Percentiles rank a stretch among this genome's conserved stretches.
Conservation (phyloP, 2,329 filamentous ascomycete species). For the Elsinoe necatrix region DNA sequence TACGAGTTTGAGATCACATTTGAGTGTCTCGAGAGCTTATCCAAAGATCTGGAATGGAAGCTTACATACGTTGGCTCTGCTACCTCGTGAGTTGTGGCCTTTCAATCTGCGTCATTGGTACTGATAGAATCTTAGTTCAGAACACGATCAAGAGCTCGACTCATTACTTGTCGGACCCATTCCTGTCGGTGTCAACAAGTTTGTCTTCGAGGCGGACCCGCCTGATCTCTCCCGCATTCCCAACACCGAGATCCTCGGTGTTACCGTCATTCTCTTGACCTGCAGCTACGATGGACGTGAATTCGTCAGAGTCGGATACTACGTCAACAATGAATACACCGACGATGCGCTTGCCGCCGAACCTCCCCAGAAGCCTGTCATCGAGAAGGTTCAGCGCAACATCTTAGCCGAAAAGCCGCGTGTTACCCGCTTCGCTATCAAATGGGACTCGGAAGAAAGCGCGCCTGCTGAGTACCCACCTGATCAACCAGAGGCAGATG, state of each 20-base stretch:
- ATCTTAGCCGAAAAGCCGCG: slow-evolving; percentile 94
- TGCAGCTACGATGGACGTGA: slow-evolving; percentile 95
- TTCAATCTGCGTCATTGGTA: background rate
- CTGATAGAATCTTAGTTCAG: slow-evolving; percentile 51
- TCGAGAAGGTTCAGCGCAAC: slow-evolving; percentile 86
- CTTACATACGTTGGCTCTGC: slow-evolving; percentile 97
- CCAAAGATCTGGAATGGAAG: slow-evolving; percentile 99
- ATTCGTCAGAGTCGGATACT: slow-evolving; percentile 97
- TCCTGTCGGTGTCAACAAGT: slow-evolving; percentile 96
- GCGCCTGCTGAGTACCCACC: slow-evolving; percentile 93
- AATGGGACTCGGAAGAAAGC: slow-evolving; percentile 98
- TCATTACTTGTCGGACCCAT: slow-evolving; percentile 95
- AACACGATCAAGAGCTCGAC: slow-evolving; percentile 97
- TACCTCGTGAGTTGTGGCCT: slow-evolving; percentile 62
- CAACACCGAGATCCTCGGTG: slow-evolving; percentile 87
- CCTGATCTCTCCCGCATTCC: slow-evolving; percentile 87
- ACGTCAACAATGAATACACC: slow-evolving; percentile 99
- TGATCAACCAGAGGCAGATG: slow-evolving; percentile 92
- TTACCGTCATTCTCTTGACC: slow-evolving; percentile 92
- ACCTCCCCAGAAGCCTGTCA: slow-evolving; percentile 81
- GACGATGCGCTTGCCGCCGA: slow-evolving; percentile 81
- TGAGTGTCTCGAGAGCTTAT: slow-evolving; percentile 87
- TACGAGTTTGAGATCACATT: slow-evolving; percentile 99
- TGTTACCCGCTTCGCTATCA: slow-evolving; percentile 96
- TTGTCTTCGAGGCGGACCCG: slow-evolving; percentile 90